Evolutionary conservation across 1,139 yeast species (phyloP).

Genomic region (Magnusiomyces suaveolens): DNA sequence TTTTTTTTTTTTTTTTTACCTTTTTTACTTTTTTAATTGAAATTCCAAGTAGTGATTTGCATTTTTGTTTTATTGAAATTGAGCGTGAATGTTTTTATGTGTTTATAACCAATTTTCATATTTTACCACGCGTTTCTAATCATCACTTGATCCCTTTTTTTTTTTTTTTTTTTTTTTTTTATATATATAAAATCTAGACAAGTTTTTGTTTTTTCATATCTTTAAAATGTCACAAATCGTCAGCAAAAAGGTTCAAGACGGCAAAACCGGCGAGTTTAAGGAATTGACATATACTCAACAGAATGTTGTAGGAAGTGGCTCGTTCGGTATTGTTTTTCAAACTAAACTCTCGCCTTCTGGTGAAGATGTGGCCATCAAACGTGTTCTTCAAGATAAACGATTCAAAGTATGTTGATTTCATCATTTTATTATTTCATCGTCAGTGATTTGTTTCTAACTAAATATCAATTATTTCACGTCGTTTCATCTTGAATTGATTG

Average conservation of each 20-base stretch:
- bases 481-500: neutral
- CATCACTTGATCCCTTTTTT: neutral
- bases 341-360: conserved; percentile 69
- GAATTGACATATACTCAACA: conserved; percentile 61
- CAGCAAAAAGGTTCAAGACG: conserved; percentile 64
- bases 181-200: no score
- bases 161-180: no score
- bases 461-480: neutral
- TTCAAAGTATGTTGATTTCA: conserved; percentile 42
- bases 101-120: neutral
- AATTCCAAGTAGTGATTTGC: no score
- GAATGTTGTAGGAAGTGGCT: conserved; percentile 86
- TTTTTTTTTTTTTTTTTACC: no score
- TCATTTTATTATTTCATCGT: neutral
- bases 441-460: neutral
- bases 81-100: neutral
- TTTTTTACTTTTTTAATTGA: no score
- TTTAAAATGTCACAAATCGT: conserved; percentile 39
- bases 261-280: conserved; percentile 55
- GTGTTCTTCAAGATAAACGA: conserved; percentile 88
- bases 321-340: conserved; percentile 93
- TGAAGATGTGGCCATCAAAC: conserved; percentile 80
- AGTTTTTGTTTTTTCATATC: no score
- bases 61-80: neutral
- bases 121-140: no score